Conservation (phyloP, 805 yeast species). For the Alloascoidea hylecoeti region DNA sequence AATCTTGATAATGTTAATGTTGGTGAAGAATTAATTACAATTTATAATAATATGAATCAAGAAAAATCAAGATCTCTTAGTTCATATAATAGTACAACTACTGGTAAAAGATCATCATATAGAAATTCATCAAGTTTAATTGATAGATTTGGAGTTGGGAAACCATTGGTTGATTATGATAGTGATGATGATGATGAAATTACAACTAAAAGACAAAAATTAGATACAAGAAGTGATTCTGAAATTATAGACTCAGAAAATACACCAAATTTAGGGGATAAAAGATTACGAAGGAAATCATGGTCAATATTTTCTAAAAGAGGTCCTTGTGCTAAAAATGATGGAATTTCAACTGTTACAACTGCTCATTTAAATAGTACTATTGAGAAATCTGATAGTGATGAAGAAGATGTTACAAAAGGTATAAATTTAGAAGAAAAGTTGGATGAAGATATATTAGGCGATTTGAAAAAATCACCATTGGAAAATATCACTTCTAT, state of each 20-base stretch:
- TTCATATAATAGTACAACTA: background rate
- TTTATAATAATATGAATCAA: constrained; percentile 6
- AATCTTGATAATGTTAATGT: constrained; percentile 19
- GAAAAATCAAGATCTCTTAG: constrained; percentile 2
- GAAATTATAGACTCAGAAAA: constrained; percentile 6
- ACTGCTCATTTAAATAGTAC: constrained; percentile 5
- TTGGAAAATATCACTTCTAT: constrained; percentile 1
- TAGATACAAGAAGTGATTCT: constrained; percentile 2
- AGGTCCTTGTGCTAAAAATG: background rate
- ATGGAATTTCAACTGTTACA: background rate
- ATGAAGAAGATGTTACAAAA: constrained; percentile 6
- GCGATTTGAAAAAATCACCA: background rate
- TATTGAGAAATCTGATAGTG: constrained; percentile 7
- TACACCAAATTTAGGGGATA: background rate
- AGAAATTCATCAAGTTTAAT: background rate
- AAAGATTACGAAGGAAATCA: constrained; percentile 1
- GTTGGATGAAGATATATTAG: background rate
- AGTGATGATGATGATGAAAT: constrained; percentile 2
- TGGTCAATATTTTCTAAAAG: constrained; percentile 1
- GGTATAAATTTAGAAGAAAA: constrained; percentile 4
- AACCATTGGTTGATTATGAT: constrained; percentile 3
- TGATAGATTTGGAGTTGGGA: constrained; percentile 2
- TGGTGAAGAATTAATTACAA: constrained; percentile 7
- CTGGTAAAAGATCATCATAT: background rate
- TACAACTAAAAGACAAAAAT: constrained; percentile 8